These are phyloP conservation scores for Pseudocercospora cruenta DNA, from an alignment of 2,329 filamentous ascomycete genomes.

Conservation along the genomic window DNA sequence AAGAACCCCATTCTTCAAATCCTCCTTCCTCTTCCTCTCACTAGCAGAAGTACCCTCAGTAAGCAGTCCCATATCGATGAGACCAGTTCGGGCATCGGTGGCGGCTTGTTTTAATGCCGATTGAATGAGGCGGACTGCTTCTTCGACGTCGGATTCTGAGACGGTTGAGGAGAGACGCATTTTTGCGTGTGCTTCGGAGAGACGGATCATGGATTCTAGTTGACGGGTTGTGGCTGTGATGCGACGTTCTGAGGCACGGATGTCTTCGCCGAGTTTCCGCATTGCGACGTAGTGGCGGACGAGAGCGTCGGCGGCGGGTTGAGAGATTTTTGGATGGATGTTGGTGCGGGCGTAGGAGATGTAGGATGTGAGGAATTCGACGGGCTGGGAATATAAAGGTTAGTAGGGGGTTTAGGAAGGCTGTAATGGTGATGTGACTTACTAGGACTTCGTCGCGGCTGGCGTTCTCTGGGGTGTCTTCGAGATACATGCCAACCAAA, in stretches of 20 bases:
- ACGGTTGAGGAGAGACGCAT: slow-evolving; percentile 85
- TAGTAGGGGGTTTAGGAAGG: slow-evolving; percentile 17
- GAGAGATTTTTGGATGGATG: slow-evolving; percentile 79
- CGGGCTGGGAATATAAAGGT: slow-evolving; percentile 59
- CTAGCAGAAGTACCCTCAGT: slow-evolving; percentile 90
- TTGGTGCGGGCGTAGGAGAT: slow-evolving; percentile 93
- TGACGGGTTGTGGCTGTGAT: slow-evolving; percentile 98
- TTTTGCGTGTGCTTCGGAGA: slow-evolving; percentile 94
- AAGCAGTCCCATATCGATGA: slow-evolving; percentile 95
- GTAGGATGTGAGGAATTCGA: slow-evolving; percentile 95
- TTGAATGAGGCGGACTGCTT: slow-evolving; percentile 91
- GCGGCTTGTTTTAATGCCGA: slow-evolving; percentile 93
- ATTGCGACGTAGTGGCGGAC: slow-evolving; percentile 89
- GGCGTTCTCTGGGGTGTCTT: slow-evolving; percentile 89
- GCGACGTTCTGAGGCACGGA: slow-evolving; percentile 83
- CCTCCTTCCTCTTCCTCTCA: slow-evolving; percentile 80
- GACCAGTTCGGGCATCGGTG: slow-evolving; percentile 85
- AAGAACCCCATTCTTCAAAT: slow-evolving; percentile 80
- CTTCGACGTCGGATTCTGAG: slow-evolving; percentile 78
- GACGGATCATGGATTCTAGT: slow-evolving; percentile 96
- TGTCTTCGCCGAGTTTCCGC: slow-evolving; percentile 77
- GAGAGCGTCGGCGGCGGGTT: slow-evolving; percentile 79
- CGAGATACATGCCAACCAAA: slow-evolving; percentile 92
- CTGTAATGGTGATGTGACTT: slow-evolving; percentile 45
- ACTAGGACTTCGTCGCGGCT: slow-evolving; percentile 77